A percentile compares a stretch with the other conserved stretches of the same genome.
Evolutionary conservation across 169 alveolate genomes (phyloP).

Genomic region (Plasmodium adleri): DNA sequence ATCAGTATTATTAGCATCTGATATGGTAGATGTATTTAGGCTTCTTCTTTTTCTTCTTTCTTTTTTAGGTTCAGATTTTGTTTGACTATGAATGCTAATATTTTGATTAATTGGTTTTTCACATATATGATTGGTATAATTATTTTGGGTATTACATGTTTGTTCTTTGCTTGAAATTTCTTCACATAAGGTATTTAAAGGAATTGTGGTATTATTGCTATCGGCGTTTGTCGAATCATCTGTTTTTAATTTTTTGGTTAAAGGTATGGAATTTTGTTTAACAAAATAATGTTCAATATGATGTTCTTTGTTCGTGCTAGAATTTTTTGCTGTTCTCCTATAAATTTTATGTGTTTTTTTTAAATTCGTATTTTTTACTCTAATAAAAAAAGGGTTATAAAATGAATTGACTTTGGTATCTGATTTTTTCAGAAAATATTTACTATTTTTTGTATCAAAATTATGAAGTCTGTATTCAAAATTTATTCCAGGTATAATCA

Average conservation of each 20-base stretch:
- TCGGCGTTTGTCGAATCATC: conserved; percentile 13
- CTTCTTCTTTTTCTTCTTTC: conserved; percentile 28
- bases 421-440: conserved; percentile 40
- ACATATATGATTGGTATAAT: background rate
- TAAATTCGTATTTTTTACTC: conserved; percentile 13
- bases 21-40: background rate
- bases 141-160: conserved; percentile 6
- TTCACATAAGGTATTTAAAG: background rate
- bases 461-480: conserved; percentile 38
- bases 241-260: conserved; percentile 25
- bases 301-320: conserved; percentile 16
- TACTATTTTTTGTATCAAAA: conserved; percentile 46
- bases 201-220: conserved; percentile 6
- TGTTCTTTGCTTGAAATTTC: background rate
- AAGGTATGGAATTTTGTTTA: conserved; percentile 7
- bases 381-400: conserved; percentile 59
- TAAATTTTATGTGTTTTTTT: conserved; percentile 19
- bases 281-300: conserved; percentile 59
- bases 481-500: conserved; percentile 53
- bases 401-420: conserved; percentile 38
- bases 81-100: background rate
- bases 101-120: conserved; percentile 2
- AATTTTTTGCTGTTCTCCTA: conserved; percentile 17
- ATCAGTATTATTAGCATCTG: background rate
- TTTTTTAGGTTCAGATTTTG: conserved; percentile 14